These are phyloP conservation scores for Pseudonitzschia pungens DNA, from an alignment of 108 stramenopile genomes.

Conservation along the genomic window DNA sequence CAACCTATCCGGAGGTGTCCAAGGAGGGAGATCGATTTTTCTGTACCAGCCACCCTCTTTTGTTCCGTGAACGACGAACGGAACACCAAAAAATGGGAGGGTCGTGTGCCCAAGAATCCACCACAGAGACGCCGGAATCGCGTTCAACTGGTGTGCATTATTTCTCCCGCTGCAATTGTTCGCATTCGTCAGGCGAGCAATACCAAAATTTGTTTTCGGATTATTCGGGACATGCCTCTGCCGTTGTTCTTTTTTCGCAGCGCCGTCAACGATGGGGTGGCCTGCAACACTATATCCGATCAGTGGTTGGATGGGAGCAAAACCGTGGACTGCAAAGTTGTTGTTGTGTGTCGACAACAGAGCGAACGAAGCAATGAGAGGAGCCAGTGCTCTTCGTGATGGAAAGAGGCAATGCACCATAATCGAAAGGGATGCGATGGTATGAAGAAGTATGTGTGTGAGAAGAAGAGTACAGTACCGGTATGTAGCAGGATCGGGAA, in stretches of 20 bases:
- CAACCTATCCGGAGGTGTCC: slow-evolving; percentile 60
- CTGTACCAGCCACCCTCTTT: slow-evolving; percentile 47
- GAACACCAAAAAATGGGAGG: slow-evolving; percentile 43
- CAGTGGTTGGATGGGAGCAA: background rate
- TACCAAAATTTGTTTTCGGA: background rate
- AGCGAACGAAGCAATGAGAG: background rate
- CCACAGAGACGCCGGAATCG: slow-evolving; percentile 7
- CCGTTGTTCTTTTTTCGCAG: background rate
- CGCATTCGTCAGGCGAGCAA: background rate
- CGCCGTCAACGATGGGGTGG: background rate
- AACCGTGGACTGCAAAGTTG: background rate
- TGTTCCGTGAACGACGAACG: slow-evolving; percentile 50
- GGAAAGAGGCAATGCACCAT: background rate
- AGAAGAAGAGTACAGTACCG: too few species aligned
- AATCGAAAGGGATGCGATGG: background rate
- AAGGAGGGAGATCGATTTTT: slow-evolving; percentile 50
- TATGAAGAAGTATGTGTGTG: background rate
- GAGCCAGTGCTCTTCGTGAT: background rate
- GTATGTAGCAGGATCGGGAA: too few species aligned
- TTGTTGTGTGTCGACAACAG: background rate
- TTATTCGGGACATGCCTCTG: background rate
- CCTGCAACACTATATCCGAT: background rate
- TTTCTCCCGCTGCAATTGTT: background rate
- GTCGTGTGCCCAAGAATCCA: slow-evolving; percentile 47
- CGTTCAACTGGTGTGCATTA: background rate